These are phyloP conservation scores for Adansonia rubrostipa DNA, from an alignment of 441 rosid genomes.

Conservation along the genomic window DNA sequence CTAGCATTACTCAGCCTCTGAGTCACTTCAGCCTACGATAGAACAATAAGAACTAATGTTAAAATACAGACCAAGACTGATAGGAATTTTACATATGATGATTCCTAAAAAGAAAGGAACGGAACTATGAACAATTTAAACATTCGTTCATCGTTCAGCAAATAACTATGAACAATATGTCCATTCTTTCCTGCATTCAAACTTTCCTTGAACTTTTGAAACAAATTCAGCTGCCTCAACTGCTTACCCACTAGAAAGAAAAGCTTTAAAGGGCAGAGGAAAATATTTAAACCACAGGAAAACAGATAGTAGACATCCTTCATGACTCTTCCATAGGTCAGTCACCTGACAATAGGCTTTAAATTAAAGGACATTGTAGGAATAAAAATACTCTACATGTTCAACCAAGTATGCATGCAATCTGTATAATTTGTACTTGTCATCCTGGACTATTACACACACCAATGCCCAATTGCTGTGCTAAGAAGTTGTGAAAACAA, in stretches of 20 bases:
- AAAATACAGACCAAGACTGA: background rate
- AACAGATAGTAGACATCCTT: background rate
- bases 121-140: background rate
- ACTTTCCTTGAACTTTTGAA: background rate
- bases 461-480: background rate
- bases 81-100: background rate
- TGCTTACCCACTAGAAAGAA: background rate
- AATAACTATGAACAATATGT: background rate
- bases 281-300: background rate
- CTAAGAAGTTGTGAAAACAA: background rate
- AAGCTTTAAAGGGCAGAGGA: background rate
- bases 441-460: background rate
- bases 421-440: background rate
- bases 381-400: background rate
- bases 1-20: constrained; percentile 87
- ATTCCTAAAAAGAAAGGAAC: background rate
- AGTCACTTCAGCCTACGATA: constrained; percentile 84
- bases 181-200: background rate
- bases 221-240: background rate
- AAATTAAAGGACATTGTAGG: background rate
- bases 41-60: background rate
- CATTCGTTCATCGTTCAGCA: constrained; percentile 10
- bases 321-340: background rate
- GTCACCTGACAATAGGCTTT: background rate
- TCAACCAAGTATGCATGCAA: background rate